phyloP scores from a whole-genome alignment of 2,329 filamentous ascomycete species.

The Fusarium concolor region DNA sequence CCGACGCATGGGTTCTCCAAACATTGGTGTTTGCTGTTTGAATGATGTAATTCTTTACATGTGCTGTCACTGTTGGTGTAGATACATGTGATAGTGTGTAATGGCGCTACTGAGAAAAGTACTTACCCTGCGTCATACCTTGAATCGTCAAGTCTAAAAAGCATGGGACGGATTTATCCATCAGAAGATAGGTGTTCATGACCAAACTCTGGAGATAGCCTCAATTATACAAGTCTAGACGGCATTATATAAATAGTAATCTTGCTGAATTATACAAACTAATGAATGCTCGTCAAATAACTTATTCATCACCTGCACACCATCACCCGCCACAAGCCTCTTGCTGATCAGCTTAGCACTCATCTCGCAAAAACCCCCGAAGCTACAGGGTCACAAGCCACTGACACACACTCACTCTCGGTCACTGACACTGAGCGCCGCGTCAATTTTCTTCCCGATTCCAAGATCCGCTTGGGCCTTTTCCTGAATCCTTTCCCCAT shows the following conservation, averaged over 20 bases:
- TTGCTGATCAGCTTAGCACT: constrained; percentile 33
- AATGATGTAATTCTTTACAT: constrained; percentile 40
- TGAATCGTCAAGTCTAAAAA: constrained; percentile 14
- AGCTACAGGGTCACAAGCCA: constrained; percentile 46
- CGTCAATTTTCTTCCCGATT: constrained; percentile 46
- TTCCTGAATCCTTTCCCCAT: constrained; percentile 7
- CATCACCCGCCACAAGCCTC: constrained; percentile 17
- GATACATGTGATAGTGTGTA: constrained; percentile 35
- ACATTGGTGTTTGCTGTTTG: constrained; percentile 1
- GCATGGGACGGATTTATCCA: constrained; percentile 1
- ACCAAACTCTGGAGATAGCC: neutral
- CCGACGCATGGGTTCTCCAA: neutral
- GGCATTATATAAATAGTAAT: neutral
- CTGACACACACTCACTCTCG: constrained; percentile 46
- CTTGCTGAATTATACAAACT: neutral
- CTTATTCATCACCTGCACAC: constrained; percentile 38
- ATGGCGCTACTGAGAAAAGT: constrained; percentile 6
- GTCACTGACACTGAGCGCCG: constrained; percentile 38
- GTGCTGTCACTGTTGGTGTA: constrained; percentile 1
- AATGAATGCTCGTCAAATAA: neutral
- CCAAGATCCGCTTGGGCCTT: constrained; percentile 34
- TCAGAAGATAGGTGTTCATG: neutral
- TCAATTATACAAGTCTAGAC: constrained; percentile 10
- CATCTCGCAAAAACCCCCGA: constrained; percentile 15
- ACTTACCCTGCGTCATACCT: constrained; percentile 34